Evolutionary conservation across 805 yeast species (phyloP), one percentile per base, ranked within the genome.

Genomic region (Hanseniaspora thailandica): DNA sequence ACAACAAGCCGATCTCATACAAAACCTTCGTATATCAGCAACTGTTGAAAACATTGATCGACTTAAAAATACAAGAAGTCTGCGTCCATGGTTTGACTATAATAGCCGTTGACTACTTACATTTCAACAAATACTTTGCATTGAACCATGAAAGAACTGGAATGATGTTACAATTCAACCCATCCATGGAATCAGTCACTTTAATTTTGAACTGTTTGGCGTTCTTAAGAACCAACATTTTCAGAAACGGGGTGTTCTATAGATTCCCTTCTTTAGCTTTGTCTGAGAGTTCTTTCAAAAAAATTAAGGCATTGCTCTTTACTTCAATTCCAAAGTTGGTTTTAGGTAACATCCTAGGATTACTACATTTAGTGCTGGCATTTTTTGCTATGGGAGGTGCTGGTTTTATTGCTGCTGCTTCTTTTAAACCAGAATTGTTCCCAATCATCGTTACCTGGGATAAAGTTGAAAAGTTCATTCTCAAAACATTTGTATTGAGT

Each of bases 191-290:
- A n/a, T 39, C 30, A 28, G 30, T 47, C 17, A 2, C 33, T 8
- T 8, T 38, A 5, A 19, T 30, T 5, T 15, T 47, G 5, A 15
- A 19, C 6, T 47, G 28, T 1, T 30, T 47, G 22, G 13, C 30
- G 30, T 47, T 13, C 25, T 19, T 38, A 13, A 48, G 25, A 39
- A 17, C 33, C 7, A 5, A 31, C 17, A 39, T 40, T 10, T 48
- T 48, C 26, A 39, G 52, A 48, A 28, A 31, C 17, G 52, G 52
- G 15, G 45, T 40, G 15, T 19, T 48, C 7, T 48, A 48, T 20
- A 31, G 38, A 31, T 40, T 48, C 12, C 46, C 46, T 5, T 30
- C 26, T 26, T 3, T 30, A 17, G 28, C 19, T 3, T 28, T 47
- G 13, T 1, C 17, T 5, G 44, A 40, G 5, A 25, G 17, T 3